A percentile compares a stretch with the other conserved stretches of the same genome.
Conservation (phyloP, 345 rosid species). For the Melastoma malabathricum region DNA sequence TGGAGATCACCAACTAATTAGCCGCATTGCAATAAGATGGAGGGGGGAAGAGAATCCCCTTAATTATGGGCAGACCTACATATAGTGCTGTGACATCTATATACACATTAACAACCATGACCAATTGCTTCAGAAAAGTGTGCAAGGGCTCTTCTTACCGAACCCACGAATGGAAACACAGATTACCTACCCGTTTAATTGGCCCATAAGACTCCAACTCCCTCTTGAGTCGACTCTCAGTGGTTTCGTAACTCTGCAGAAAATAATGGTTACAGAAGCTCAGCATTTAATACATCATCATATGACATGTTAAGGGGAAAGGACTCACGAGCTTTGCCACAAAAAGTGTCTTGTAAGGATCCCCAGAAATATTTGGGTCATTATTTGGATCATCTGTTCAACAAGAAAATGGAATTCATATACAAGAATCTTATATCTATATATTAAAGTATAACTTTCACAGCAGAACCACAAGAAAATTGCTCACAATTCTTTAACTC, state of each 20-base stretch:
- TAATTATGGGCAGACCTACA: no score
- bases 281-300: constrained; percentile 1
- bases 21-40: no score
- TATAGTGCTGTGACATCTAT: no score
- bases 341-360: constrained; percentile 94
- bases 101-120: neutral
- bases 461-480: constrained; percentile 8
- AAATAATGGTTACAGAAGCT: constrained; percentile 1
- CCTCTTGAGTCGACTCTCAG: constrained; percentile 97
- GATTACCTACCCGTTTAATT: constrained; percentile 95
- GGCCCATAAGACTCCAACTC: constrained; percentile 99
- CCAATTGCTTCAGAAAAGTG: constrained; percentile 12
- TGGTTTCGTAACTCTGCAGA: constrained; percentile 89
- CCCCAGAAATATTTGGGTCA: constrained; percentile 79
- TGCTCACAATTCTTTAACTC: constrained; percentile 53
- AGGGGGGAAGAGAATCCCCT: no score
- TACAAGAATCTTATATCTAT: neutral
- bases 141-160: constrained; percentile 59
- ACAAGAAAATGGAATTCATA: constrained; percentile 2
- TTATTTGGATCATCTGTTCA: constrained; percentile 69
- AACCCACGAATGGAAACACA: constrained; percentile 42
- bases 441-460: constrained; percentile 2
- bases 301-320: constrained; percentile 6
- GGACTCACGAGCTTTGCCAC: constrained; percentile 84
- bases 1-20: no score